Percentiles rank a stretch among this genome's conserved stretches.
Evolutionary conservation across 306 rosid species (phyloP).

Genomic region (Cucurbita maxima): DNA sequence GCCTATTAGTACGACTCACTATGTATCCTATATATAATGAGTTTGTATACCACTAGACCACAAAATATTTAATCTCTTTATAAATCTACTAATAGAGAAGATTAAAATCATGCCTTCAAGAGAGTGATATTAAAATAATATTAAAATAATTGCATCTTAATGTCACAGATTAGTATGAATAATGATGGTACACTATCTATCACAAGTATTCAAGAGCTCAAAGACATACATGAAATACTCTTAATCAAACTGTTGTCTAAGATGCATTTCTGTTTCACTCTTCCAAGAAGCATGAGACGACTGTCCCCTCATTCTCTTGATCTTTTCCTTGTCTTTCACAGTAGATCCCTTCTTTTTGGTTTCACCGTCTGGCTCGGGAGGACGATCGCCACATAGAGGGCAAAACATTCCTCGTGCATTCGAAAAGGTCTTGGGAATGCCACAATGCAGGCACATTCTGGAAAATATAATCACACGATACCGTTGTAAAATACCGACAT

Average conservation of each 20-base stretch:
- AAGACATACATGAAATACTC: neutral
- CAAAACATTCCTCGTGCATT: constrained; percentile 78
- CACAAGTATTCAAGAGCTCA: neutral
- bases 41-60: too few relatives aligned
- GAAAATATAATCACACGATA: neutral
- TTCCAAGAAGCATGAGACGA: constrained; percentile 95
- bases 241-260: constrained; percentile 83
- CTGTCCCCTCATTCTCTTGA: constrained; percentile 84
- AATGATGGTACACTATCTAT: neutral
- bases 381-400: constrained; percentile 77
- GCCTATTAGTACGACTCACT: too few relatives aligned
- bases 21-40: too few relatives aligned
- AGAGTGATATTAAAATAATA: too few relatives aligned
- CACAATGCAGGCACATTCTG: constrained; percentile 95
- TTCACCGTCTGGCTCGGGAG: constrained; percentile 40
- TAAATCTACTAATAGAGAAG: too few relatives aligned
- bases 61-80: too few relatives aligned
- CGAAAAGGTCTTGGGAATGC: constrained; percentile 79
- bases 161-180: neutral
- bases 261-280: constrained; percentile 94
- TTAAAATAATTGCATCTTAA: neutral
- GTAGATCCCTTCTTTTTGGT: constrained; percentile 79
- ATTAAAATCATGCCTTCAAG: too few relatives aligned
- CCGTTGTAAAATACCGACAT: neutral
- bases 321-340: constrained; percentile 82